Percentiles rank a stretch among this genome's conserved stretches.
These are phyloP conservation scores for Salvia miltiorrhiza DNA, from an alignment of 257 asterid species.

Conservation along the genomic window DNA sequence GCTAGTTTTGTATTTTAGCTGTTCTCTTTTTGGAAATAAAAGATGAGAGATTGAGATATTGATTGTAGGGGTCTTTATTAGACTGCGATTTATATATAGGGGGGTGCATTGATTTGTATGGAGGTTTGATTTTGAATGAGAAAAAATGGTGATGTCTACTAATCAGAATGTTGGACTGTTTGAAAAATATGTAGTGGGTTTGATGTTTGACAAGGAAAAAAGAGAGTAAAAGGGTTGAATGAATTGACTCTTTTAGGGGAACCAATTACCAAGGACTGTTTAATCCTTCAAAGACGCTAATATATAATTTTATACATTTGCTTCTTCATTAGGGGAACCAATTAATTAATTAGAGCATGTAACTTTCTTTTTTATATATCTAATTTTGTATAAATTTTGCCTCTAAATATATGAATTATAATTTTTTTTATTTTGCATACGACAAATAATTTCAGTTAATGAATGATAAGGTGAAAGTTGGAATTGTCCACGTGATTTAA, in stretches of 20 bases:
- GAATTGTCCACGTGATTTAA: too few relatives aligned
- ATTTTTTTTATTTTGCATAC: too few relatives aligned
- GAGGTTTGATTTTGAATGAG: constrained; percentile 32
- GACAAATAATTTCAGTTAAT: too few relatives aligned
- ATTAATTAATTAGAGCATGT: too few relatives aligned
- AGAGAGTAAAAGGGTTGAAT: constrained; percentile 52
- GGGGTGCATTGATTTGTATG: neutral
- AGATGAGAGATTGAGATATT: neutral
- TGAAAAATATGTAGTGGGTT: constrained; percentile 24
- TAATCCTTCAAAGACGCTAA: constrained; percentile 70
- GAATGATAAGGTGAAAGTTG: too few relatives aligned
- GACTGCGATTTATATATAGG: constrained; percentile 29
- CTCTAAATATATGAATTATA: too few relatives aligned
- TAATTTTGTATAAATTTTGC: too few relatives aligned
- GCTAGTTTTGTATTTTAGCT: neutral
- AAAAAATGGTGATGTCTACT: constrained; percentile 23
- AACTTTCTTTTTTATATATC: too few relatives aligned
- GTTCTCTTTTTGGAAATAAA: neutral
- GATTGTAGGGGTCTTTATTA: too few relatives aligned
- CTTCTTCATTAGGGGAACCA: neutral
- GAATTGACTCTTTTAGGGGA: constrained; percentile 35
- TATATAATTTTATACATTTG: neutral
- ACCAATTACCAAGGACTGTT: neutral
- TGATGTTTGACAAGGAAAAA: constrained; percentile 27
- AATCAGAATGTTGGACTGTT: constrained; percentile 44